These are phyloP conservation scores for Xylaria sp. DNA, from an alignment of 2,329 filamentous ascomycete genomes.

Conservation along the genomic window DNA sequence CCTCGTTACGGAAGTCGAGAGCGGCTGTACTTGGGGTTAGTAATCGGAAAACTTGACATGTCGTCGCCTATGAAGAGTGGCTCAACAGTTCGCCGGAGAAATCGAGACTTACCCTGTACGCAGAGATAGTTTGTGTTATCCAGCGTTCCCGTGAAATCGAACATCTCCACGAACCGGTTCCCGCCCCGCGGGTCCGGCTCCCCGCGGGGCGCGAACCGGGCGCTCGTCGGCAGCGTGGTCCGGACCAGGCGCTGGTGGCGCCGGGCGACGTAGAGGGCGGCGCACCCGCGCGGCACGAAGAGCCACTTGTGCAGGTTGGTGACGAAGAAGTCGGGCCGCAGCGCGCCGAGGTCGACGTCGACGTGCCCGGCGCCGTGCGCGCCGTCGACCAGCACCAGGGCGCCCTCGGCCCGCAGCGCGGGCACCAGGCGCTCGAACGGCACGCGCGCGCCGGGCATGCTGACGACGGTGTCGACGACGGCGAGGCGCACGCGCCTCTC, in stretches of 20 bases:
- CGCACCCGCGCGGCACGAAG: conserved; percentile 64
- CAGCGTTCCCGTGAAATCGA: conserved; percentile 52
- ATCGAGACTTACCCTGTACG: conserved; percentile 39
- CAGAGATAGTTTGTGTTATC: conserved; percentile 64
- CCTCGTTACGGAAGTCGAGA: conserved; percentile 57
- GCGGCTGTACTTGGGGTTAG: conserved; percentile 46
- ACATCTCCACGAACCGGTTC: conserved; percentile 36
- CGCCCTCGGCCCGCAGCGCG: conserved; percentile 56
- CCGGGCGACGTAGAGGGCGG: conserved; percentile 63
- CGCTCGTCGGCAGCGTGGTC: conserved; percentile 65
- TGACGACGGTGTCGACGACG: conserved; percentile 67
- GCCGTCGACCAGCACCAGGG: conserved; percentile 65
- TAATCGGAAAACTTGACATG: not conserved
- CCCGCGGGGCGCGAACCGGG: conserved; percentile 54
- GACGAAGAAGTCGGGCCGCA: conserved; percentile 69
- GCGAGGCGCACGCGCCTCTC: conserved; percentile 60
- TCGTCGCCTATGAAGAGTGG: not conserved
- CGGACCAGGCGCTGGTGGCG: conserved; percentile 64
- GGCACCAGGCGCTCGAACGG: conserved; percentile 63
- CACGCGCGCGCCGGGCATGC: conserved; percentile 64
- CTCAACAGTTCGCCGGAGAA: not conserved
- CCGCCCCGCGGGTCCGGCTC: conserved; percentile 1
- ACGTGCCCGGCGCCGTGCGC: conserved; percentile 69
- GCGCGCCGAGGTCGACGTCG: conserved; percentile 55
- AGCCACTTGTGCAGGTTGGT: conserved; percentile 73